Base-by-base conservation (phyloP, 139 green algal genomes). In the Closterium sp. region DNA sequence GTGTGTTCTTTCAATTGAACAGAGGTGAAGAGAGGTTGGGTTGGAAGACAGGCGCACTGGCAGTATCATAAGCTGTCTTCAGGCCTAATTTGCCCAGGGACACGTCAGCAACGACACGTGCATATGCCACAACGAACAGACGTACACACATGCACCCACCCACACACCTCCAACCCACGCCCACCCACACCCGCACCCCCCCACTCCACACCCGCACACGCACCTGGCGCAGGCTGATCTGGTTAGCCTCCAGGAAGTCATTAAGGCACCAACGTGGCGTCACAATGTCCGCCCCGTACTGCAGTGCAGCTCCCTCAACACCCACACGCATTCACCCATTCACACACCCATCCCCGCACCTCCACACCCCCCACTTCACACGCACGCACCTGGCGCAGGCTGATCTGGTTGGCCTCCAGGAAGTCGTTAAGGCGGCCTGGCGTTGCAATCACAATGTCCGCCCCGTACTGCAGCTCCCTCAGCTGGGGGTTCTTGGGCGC, bases 391-490 rank as follows among this genome's bases (percentile, higher is more conserved):
- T 97, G 95, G 85, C 90, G 90, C 88, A 98, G 91, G 93, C 95
- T 97, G 62, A 97, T 97, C 93, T 97, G 95, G 28, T 95, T 89
- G 1, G 31, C 90, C 93, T 98, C 97, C 32, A 99, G 91, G 70
- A 99, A 98, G 94, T 99, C 97, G 89, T 98, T 98, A 45, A 99
- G 95, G 73, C 97, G 97, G 1, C 97, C 97, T 32, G 97, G 97
- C 0, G 97, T 99, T 13, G 97, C 97, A 45, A 99, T 98, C 38
- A 97, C 94, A 86, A 99, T 97, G 89, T 97, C 90, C 34, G 97
- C 95, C 19, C 97, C 97, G 10, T 94, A 42, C 85, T 96, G 93
- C 1, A 99, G 70, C 89, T 98, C 97, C 11, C 38, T 4, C 38
- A 45, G 38, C 38, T 45, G 38, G 5, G 38, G 38, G 38, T 45